Evolutionary conservation across 192 early-diverging fungal genomes (phyloP), one percentile per base, ranked within the genome.

Genomic region (Haplosporangium gracile): DNA sequence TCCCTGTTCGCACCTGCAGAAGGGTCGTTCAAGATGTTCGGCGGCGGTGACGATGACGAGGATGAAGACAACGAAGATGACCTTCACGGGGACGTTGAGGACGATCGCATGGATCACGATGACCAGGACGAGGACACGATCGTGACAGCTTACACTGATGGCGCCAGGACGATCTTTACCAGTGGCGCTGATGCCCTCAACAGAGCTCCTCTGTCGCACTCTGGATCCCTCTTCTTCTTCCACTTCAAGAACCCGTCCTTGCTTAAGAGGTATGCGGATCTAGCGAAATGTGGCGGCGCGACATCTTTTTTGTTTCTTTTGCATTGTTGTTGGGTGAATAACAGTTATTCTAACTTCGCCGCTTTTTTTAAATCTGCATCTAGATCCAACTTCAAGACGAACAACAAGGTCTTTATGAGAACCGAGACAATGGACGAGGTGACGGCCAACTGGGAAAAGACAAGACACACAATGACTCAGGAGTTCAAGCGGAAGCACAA

Each of bases 401-500:
- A 45, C 45, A 84, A 79, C 68, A 89, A 89, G 57, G 75, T 88
- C 32, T 91, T 91, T 49, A 89, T 91, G 88, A 78, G 90, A 22
- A 91, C 83, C 4, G 70, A 57, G 10, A 75, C 89, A 43, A 83
- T 89, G 90, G 93, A 91, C 65, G 88, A 93, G 70, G 89, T 94
- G 36, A 91, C 88, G 26, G 72, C 85, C 8, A 63, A 90, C 32
- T 94, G 92, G 92, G 90, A 94, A 76, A 88, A 90, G 57, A 86
- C 78, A 24, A 82, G 90, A 8, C 83, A 90, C 65, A 89, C 93
- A 36, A 79, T 94, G 80, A 94, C 93, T 0, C 87, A 90, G 63
- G 93, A 93, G 36, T 94, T 92, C 82, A 94, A 94, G 81, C 83
- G 91, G 60, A 94, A 94, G 78, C 92, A 94, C 77, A 92, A 92